phyloP scores from a whole-genome alignment of 2,329 filamentous ascomycete species.

The Samsoniella hepiali region DNA sequence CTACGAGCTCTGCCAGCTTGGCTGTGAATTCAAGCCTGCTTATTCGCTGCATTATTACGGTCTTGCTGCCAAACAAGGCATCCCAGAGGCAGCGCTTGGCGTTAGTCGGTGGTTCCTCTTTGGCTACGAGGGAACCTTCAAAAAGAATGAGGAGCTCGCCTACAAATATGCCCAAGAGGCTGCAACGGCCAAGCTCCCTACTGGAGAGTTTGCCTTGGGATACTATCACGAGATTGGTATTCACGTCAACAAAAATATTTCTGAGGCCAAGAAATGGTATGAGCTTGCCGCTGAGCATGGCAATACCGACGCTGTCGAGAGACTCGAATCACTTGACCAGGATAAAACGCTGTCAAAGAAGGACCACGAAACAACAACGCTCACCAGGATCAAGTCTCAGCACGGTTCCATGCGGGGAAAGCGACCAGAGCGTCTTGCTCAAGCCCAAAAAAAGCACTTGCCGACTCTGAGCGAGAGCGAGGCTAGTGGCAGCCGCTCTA shows the following conservation, averaged over 20 bases:
- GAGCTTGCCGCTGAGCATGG: slow-evolving; percentile 83
- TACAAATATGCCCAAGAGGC: slow-evolving; percentile 89
- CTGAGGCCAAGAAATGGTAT: slow-evolving; percentile 86
- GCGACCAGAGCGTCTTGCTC: slow-evolving; percentile 58
- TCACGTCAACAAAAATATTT: slow-evolving; percentile 76
- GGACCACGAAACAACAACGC: slow-evolving; percentile 89
- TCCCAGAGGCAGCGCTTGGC: slow-evolving; percentile 89
- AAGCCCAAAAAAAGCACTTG: slow-evolving; percentile 40
- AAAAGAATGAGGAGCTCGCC: slow-evolving; percentile 92
- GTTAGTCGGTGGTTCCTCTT: slow-evolving; percentile 99
- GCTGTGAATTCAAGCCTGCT: slow-evolving; percentile 91
- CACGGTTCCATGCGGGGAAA: slow-evolving; percentile 66
- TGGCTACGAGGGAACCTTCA: slow-evolving; percentile 85
- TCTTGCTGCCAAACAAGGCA: slow-evolving; percentile 85
- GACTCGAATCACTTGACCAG: slow-evolving; percentile 79
- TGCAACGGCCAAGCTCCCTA: slow-evolving; percentile 75
- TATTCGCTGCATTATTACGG: slow-evolving; percentile 95
- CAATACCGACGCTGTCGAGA: slow-evolving; percentile 79
- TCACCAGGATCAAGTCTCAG: slow-evolving; percentile 81
- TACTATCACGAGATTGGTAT: slow-evolving; percentile 99
- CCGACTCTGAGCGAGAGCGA: slow-evolving; percentile 48
- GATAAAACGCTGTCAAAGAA: slow-evolving; percentile 82
- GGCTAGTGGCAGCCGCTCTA: slow-evolving; percentile 23
- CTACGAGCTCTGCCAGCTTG: slow-evolving; percentile 89
- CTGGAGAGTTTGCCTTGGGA: slow-evolving; percentile 92